phyloP scores from a whole-genome alignment of 192 early-diverging fungal species.

The Coemansia sp. region DNA sequence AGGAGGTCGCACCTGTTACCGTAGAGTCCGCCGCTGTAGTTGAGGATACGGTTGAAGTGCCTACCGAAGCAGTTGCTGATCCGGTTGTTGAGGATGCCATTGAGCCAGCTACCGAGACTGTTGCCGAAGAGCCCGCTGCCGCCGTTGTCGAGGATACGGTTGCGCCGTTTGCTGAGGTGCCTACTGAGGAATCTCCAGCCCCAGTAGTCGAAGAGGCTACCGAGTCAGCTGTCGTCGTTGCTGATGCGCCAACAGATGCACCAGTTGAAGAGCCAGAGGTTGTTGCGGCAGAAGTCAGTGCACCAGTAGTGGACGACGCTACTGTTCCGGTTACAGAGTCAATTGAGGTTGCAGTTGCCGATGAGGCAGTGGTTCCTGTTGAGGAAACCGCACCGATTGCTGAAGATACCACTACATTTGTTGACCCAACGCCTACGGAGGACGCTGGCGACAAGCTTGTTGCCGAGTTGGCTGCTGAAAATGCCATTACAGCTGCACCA shows the following conservation, averaged over 20 bases:
- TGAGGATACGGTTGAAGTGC: constrained; percentile 1
- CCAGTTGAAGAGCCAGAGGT: not conserved
- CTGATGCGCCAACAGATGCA: not conserved
- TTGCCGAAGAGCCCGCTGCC: not conserved
- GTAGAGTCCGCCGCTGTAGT: not conserved
- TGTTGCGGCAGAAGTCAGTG: not conserved
- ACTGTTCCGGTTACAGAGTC: not conserved
- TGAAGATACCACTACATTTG: not conserved
- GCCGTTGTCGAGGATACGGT: not conserved
- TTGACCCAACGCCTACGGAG: not conserved
- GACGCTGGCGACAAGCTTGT: not conserved
- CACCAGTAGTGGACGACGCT: not conserved
- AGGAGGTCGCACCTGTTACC: not conserved
- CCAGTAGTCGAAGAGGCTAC: not conserved
- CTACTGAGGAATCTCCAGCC: not conserved
- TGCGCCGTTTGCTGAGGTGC: not conserved
- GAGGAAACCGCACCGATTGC: not conserved
- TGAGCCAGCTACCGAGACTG: not conserved
- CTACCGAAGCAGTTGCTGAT: not conserved
- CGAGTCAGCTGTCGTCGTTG: not conserved
- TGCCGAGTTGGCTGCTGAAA: not conserved
- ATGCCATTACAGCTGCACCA: not conserved
- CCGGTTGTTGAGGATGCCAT: not conserved
- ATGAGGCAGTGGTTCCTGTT: not conserved
- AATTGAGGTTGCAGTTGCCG: not conserved